Base-by-base conservation (phyloP, 805 yeast genomes). In the Cyberlindnera subsufficiens region DNA sequence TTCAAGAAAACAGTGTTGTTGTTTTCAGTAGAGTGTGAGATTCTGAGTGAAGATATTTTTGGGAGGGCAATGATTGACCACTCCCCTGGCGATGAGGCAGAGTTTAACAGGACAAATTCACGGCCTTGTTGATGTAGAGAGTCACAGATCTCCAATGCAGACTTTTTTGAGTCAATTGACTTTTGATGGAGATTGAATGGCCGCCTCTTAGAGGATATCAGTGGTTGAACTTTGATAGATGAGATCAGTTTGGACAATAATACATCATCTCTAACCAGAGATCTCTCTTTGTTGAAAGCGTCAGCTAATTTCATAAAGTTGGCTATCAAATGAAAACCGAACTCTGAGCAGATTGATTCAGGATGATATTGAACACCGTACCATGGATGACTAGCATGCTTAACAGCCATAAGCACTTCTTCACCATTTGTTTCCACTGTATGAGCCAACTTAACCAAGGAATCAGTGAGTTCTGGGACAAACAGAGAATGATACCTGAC, bases 281-380 rank as follows among this genome's bases (percentile, higher is more conserved):
- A 51, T 54, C 56, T 54, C 42, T 22, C 51, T 48, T 17, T n/a
- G 59, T 51, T 67, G 44, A 49, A 52, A 0, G 36, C 32, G 1
- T 40, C 27, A 0, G 71, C 63, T 5, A 59, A 9, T 2, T 39
- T 13, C 30, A 64, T 36, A 58, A 91, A 91, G 56, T 85, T 86
- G 9, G 53, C 49, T 4, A 90, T 61, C 40, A 93, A 59, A 10
- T 59, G 54, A 2, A 57, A 69, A 2, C 99, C 99, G 37, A 65
- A 53, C 13, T 71, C 67, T 0, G 97, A 88, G 53, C 96, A 87
- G 32, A 91, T 78, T 1, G 96, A 88, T 57, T 93, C 99, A 0
- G 99, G 99, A 56, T 93, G 99, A 56, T 90, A 95, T 56, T 93
- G 99, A 3, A 93, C 97, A 0, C 96, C 99, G 60, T 71, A 91